Evolutionary conservation across 192 early-diverging fungal species (phyloP).

Genomic region (Funneliformis mosseae): DNA sequence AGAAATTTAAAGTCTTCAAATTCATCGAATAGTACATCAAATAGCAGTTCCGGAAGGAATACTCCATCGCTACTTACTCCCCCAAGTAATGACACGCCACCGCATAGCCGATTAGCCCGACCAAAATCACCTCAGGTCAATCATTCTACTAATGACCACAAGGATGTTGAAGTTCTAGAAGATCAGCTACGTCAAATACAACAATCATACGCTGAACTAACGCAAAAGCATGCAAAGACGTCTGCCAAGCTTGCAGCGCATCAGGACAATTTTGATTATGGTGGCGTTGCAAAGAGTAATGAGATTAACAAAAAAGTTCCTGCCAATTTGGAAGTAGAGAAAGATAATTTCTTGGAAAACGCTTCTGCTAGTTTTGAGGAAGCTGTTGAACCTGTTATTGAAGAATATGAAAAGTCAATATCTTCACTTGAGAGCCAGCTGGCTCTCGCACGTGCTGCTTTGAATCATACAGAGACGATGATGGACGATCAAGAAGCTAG

Average conservation of each 20-base stretch:
- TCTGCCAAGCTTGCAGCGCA: conserved; percentile 9
- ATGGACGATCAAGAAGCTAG: conserved; percentile 60
- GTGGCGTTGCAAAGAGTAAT: not conserved
- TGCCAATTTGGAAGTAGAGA: conserved; percentile 35
- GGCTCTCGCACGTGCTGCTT: conserved; percentile 54
- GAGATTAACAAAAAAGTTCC: not conserved
- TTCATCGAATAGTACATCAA: not conserved
- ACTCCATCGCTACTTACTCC: conserved; percentile 39
- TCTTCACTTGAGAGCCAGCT: conserved; percentile 63
- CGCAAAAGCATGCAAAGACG: conserved; percentile 25
- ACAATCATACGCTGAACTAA: conserved; percentile 19
- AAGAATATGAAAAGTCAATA: conserved; percentile 70
- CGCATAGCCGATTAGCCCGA: conserved; percentile 3
- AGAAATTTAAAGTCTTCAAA: conserved; percentile 40
- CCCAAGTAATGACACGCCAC: conserved; percentile 28
- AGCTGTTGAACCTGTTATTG: conserved; percentile 55
- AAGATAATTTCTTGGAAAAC: not conserved
- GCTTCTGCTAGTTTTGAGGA: conserved; percentile 38
- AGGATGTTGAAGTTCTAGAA: conserved; percentile 44
- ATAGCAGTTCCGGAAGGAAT: conserved; percentile 32
- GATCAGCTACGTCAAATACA: conserved; percentile 47
- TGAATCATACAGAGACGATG: conserved; percentile 59
- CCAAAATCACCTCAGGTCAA: not conserved
- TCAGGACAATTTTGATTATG: conserved; percentile 9
- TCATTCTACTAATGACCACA: not conserved